These are phyloP conservation scores for Tremellales sp. DNA, from an alignment of 1,284 basidiomycete species.

Conservation along the genomic window DNA sequence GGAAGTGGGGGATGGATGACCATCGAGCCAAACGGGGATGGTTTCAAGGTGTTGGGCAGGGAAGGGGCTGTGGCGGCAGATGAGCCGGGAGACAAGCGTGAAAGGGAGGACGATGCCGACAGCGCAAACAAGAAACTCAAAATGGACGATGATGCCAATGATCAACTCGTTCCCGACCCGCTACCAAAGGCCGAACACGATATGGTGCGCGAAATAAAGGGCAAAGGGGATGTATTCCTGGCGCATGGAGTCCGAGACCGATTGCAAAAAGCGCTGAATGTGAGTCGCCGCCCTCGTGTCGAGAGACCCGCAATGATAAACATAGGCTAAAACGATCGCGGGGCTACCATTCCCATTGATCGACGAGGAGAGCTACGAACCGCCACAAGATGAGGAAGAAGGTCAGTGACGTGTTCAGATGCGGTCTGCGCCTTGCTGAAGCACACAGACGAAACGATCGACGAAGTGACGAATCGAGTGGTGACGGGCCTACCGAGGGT, in stretches of 20 bases:
- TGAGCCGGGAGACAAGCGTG: background rate
- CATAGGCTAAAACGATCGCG: slow-evolving; percentile 15
- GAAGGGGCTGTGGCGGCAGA: slow-evolving; percentile 1
- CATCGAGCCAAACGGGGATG: slow-evolving; percentile 28
- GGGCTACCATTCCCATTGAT: slow-evolving; percentile 40
- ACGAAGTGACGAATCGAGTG: slow-evolving; percentile 38
- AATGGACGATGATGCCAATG: slow-evolving; percentile 2
- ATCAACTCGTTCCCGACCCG: background rate
- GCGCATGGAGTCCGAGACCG: slow-evolving; percentile 31
- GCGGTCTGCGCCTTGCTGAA: background rate
- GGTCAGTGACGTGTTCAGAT: slow-evolving; percentile 11
- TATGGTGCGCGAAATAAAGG: slow-evolving; percentile 6
- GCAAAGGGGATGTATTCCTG: slow-evolving; percentile 43
- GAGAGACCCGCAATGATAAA: background rate
- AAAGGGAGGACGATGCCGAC: background rate
- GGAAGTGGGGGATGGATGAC: slow-evolving; percentile 44
- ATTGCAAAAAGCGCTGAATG: slow-evolving; percentile 25
- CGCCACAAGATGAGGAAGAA: slow-evolving; percentile 33
- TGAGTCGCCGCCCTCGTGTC: slow-evolving; percentile 13
- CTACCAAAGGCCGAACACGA: background rate
- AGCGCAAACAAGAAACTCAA: slow-evolving; percentile 3
- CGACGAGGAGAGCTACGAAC: slow-evolving; percentile 46
- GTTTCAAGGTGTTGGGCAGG: slow-evolving; percentile 25
- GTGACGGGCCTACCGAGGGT: slow-evolving; percentile 36
- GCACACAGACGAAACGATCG: slow-evolving; percentile 37